phyloP scores from a whole-genome alignment of 805 yeast species.

The Candida coquimbonensis region DNA sequence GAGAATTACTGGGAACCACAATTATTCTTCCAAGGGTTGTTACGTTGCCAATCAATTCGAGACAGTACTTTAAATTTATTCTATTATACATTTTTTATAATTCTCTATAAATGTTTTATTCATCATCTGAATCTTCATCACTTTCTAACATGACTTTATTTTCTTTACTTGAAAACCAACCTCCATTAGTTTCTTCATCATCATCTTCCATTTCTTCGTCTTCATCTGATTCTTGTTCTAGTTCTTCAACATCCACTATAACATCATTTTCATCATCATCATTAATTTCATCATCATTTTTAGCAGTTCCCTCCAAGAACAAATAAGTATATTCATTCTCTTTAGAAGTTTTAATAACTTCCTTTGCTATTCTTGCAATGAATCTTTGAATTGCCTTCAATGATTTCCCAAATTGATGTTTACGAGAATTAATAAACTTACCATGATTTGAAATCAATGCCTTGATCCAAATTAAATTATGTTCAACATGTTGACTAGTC shows the following conservation, averaged over 20 bases:
- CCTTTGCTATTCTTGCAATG: slow-evolving; percentile 66
- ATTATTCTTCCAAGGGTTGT: too few relatives aligned
- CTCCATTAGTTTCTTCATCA: slow-evolving; percentile 20
- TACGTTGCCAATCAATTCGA: too few relatives aligned
- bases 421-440: slow-evolving; percentile 54
- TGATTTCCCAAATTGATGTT: slow-evolving; percentile 54
- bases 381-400: slow-evolving; percentile 71
- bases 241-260: slow-evolving; percentile 6
- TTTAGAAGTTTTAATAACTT: slow-evolving; percentile 48
- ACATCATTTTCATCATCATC: slow-evolving; percentile 6
- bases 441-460: slow-evolving; percentile 70
- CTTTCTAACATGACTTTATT: slow-evolving; percentile 1
- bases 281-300: slow-evolving; percentile 7
- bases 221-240: slow-evolving; percentile 5
- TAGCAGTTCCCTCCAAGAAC: slow-evolving; percentile 34
- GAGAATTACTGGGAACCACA: too few relatives aligned
- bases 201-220: slow-evolving; percentile 10
- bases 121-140: slow-evolving; percentile 5
- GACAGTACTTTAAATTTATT: too few relatives aligned
- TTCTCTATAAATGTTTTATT: neutral
- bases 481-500: slow-evolving; percentile 80
- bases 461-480: slow-evolving; percentile 75
- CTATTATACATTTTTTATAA: neutral
- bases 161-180: slow-evolving; percentile 22
- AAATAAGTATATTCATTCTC: slow-evolving; percentile 48